Evolutionary conservation across 805 yeast genomes (phyloP).

Genomic region (Isabelozyma rhagii): DNA sequence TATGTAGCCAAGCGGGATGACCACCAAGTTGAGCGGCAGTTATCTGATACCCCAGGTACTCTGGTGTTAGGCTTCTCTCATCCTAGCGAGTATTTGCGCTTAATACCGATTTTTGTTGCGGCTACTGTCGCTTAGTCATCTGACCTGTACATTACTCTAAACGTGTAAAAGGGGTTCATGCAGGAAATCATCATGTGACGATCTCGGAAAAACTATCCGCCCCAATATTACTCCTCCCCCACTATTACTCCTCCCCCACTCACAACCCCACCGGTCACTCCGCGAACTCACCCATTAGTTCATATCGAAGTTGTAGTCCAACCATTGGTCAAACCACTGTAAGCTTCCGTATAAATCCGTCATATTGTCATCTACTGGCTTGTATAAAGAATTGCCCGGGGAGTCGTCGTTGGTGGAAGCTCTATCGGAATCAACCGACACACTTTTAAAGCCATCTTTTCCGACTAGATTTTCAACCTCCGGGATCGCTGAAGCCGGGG

Average conservation of each 20-base stretch:
- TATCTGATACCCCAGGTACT: too few relatives aligned
- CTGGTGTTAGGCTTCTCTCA: too few relatives aligned
- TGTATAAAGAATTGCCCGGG: neutral
- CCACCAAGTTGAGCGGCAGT: too few relatives aligned
- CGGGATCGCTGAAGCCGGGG: neutral
- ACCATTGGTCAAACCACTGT: slow-evolving; percentile 58
- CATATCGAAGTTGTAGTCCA: slow-evolving; percentile 22
- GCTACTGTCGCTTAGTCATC: too few relatives aligned
- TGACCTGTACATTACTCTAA: too few relatives aligned
- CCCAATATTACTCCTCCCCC: neutral
- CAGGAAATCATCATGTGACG: neutral
- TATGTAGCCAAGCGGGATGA: too few relatives aligned
- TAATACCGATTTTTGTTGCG: too few relatives aligned
- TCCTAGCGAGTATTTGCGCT: too few relatives aligned
- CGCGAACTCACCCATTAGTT: neutral
- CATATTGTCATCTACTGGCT: neutral
- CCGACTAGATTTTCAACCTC: neutral
- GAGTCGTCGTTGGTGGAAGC: neutral
- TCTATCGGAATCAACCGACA: neutral
- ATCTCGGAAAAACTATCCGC: neutral
- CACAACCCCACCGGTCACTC: neutral
- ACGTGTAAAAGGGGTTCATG: too few relatives aligned
- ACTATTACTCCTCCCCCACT: neutral
- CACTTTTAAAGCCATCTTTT: neutral
- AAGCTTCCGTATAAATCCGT: slow-evolving; percentile 38